Conservation (phyloP, 192 early-diverging fungal species). For the Mortierella alpina region DNA sequence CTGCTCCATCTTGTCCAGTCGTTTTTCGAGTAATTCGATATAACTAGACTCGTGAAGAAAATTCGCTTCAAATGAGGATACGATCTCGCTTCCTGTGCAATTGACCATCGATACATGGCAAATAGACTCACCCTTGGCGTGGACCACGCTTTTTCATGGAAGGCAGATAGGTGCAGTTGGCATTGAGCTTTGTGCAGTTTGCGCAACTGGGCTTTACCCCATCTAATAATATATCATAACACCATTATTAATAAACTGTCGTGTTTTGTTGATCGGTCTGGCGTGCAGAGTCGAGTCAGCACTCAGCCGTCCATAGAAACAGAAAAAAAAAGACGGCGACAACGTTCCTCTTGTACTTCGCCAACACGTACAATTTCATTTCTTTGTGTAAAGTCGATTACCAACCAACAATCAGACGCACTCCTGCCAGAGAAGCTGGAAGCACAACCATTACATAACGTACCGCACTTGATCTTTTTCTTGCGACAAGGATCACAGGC, state of each 20-base stretch:
- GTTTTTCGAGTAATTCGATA: constrained; percentile 80
- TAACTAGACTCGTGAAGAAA: constrained; percentile 33
- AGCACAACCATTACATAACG: neutral
- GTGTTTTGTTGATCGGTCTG: no score
- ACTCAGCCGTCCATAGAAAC: no score
- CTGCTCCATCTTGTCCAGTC: constrained; percentile 82
- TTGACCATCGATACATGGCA: no score
- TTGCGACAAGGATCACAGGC: constrained; percentile 80
- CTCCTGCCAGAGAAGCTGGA: neutral
- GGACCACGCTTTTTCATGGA: constrained; percentile 91
- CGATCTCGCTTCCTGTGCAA: no score
- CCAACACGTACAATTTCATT: neutral
- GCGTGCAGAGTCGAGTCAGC: no score
- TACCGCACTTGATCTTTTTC: constrained; percentile 74
- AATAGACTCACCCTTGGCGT: constrained; percentile 63
- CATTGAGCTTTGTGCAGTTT: constrained; percentile 78
- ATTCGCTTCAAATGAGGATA: no score
- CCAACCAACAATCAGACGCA: constrained; percentile 15
- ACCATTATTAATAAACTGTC: no score
- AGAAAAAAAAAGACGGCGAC: no score
- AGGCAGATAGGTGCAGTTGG: constrained; percentile 83
- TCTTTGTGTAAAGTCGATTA: constrained; percentile 17
- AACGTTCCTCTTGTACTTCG: no score
- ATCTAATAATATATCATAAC: constrained; percentile 52
- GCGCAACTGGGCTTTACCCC: constrained; percentile 83